Conservation (phyloP, 192 early-diverging fungal genomes). For the Diversispora eburnea region DNA sequence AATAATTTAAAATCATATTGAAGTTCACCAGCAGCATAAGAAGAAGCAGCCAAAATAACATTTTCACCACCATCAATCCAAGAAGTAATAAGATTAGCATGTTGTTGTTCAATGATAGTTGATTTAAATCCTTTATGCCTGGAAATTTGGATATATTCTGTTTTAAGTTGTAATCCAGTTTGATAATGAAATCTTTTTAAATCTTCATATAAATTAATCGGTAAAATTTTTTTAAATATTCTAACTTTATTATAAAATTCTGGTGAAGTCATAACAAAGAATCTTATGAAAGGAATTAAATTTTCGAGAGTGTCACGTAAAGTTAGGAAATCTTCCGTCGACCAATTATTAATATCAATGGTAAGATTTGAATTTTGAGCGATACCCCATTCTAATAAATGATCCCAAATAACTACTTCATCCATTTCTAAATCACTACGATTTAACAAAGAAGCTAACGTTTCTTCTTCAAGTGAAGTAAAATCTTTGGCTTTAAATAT, state of each 20-base stretch:
- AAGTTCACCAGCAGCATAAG: not conserved
- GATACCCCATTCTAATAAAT: constrained; percentile 18
- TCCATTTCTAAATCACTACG: constrained; percentile 20
- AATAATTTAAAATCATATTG: constrained; percentile 24
- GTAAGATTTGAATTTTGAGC: constrained; percentile 7
- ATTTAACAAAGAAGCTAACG: not conserved
- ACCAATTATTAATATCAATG: not conserved
- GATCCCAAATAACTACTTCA: constrained; percentile 14
- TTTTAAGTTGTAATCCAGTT: constrained; percentile 15
- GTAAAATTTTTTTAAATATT: constrained; percentile 13
- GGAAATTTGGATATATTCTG: not conserved
- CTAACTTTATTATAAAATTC: constrained; percentile 18
- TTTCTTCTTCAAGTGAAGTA: constrained; percentile 14
- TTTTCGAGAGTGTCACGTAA: constrained; percentile 9
- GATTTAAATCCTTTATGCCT: constrained; percentile 4
- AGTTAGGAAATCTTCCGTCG: not conserved
- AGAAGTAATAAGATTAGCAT: not conserved
- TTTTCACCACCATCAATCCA: constrained; percentile 24
- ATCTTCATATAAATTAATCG: constrained; percentile 8
- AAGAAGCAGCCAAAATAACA: not conserved
- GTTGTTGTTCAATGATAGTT: constrained; percentile 13
- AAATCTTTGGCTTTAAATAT: constrained; percentile 25
- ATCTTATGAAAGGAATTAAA: constrained; percentile 2
- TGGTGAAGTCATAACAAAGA: not conserved
- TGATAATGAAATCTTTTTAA: constrained; percentile 5